Conservation (phyloP, 192 early-diverging fungal genomes). For the Coemansia sp. region DNA sequence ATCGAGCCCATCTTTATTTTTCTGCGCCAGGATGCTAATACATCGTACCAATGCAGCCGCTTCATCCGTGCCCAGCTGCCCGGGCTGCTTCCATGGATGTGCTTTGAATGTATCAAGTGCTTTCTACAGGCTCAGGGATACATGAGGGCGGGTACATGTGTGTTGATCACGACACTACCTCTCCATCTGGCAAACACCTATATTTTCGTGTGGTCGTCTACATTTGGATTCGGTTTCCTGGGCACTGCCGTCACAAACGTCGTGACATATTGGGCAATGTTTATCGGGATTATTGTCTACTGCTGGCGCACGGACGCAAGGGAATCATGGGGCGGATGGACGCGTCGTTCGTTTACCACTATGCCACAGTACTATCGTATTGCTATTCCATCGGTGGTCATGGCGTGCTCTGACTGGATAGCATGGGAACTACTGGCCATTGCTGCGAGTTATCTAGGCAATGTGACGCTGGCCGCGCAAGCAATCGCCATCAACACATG, state of each 20-base stretch:
- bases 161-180: conserved; percentile 24
- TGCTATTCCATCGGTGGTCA: conserved; percentile 77
- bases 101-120: conserved; percentile 79
- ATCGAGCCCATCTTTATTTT: conserved; percentile 65
- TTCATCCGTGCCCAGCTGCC: conserved; percentile 67
- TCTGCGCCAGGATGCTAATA: conserved; percentile 70
- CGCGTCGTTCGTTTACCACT: conserved; percentile 31
- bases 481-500: conserved; percentile 68
- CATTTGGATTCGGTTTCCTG: conserved; percentile 58
- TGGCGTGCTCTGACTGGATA: conserved; percentile 82
- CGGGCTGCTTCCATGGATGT: conserved; percentile 71
- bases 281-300: conserved; percentile 58
- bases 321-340: conserved; percentile 82
- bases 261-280: conserved; percentile 62
- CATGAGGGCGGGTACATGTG: conserved; percentile 70
- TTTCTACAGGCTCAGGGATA: conserved; percentile 87
- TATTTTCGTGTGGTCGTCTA: conserved; percentile 48
- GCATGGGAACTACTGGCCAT: conserved; percentile 72
- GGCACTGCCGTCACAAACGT: conserved; percentile 71
- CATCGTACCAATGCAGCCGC: conserved; percentile 64
- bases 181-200: conserved; percentile 32
- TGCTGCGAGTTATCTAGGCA: conserved; percentile 73
- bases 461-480: conserved; percentile 74
- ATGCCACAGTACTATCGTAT: conserved; percentile 59
- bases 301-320: conserved; percentile 37